Percentiles rank a stretch among this genome's conserved stretches.
These are phyloP conservation scores for Tolypocladium inflatum DNA, from an alignment of 2,329 filamentous ascomycete species.

Conservation along the genomic window DNA sequence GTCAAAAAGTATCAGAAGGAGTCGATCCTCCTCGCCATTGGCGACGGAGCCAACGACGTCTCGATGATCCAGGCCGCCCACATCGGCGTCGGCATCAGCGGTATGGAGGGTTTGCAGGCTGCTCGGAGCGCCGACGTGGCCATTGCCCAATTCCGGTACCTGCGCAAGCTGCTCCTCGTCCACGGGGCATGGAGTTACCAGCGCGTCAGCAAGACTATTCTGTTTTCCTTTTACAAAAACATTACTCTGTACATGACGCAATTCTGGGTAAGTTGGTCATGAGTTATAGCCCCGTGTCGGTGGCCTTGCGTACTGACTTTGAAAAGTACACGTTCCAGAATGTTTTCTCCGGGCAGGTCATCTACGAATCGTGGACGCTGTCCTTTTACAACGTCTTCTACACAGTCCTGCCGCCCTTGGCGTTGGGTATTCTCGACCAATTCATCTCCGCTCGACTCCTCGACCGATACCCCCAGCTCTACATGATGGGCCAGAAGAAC, in stretches of 20 bases:
- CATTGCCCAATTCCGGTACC: constrained; percentile 90
- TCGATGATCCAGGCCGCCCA: constrained; percentile 99
- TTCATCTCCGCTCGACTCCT: constrained; percentile 90
- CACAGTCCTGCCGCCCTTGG: constrained; percentile 86
- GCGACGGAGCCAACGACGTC: constrained; percentile 97
- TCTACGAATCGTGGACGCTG: constrained; percentile 99
- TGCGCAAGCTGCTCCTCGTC: constrained; percentile 87
- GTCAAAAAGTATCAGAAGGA: constrained; percentile 89
- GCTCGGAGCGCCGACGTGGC: constrained; percentile 92
- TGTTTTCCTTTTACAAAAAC: constrained; percentile 99
- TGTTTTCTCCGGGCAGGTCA: constrained; percentile 92
- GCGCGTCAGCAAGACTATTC: constrained; percentile 88
- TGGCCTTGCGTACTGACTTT: not conserved
- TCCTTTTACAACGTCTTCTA: constrained; percentile 99
- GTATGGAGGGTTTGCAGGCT: constrained; percentile 92
- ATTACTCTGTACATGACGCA: constrained; percentile 98
- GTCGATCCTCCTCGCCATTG: constrained; percentile 86
- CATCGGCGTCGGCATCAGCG: constrained; percentile 95
- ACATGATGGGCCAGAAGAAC: constrained; percentile 85
- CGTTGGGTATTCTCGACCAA: constrained; percentile 93
- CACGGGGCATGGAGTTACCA: constrained; percentile 98
- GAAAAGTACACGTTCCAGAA: constrained; percentile 90
- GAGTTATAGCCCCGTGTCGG: not conserved
- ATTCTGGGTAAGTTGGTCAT: constrained; percentile 67
- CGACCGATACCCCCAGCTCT: constrained; percentile 93